Base-by-base conservation (phyloP, 2,329 filamentous ascomycete genomes). In the Colletotrichum sp. region DNA sequence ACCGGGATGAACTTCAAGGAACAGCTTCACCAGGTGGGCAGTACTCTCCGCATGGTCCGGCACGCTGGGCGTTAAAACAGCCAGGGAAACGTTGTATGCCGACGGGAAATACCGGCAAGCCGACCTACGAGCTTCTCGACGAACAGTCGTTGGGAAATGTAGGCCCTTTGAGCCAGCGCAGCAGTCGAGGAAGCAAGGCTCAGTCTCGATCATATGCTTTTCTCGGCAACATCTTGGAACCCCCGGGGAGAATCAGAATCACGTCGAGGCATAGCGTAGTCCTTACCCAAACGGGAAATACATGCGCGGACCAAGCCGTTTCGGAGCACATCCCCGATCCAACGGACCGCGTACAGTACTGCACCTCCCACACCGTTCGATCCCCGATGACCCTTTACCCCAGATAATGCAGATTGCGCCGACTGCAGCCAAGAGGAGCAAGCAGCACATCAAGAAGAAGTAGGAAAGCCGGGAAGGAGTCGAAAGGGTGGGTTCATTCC, bases 221-320 rank as follows among this genome's bases (percentile, higher is more conserved):
- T 71, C 52, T 69, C 65, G 57, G 71, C 70, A 60, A n/a, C 36
- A 39, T 39, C 28, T 24, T 60, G 26, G 59, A 21, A 30, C 16
- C 60, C 12, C 15, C 21, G 55, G 60, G 64, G 21, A 10, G 8
- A 39, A 28, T 39, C 32, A 64, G 28, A 32, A 60, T 71, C 68
- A 65, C 30, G 12, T 49, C 10, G 8, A 72, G 52, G 39, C 30
- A 63, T 26, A 28, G 62, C 60, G 69, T 75, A 7, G n/a, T 39
- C 55, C 52, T 68, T 75, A 24, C 69, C 73, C 34, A 34, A 68
- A 75, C 26, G 63, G 71, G 74, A 59, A 76, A 70, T 57, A 21
- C 71, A 75, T 75, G 74, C 74, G 74, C 39, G 65, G 59, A 39
- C 71, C 65, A 70, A 64, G 49, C 71, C 49, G 71, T 76, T 76